These are phyloP conservation scores for Setomelanomma holmii DNA, from an alignment of 2,329 filamentous ascomycete genomes.

Conservation along the genomic window DNA sequence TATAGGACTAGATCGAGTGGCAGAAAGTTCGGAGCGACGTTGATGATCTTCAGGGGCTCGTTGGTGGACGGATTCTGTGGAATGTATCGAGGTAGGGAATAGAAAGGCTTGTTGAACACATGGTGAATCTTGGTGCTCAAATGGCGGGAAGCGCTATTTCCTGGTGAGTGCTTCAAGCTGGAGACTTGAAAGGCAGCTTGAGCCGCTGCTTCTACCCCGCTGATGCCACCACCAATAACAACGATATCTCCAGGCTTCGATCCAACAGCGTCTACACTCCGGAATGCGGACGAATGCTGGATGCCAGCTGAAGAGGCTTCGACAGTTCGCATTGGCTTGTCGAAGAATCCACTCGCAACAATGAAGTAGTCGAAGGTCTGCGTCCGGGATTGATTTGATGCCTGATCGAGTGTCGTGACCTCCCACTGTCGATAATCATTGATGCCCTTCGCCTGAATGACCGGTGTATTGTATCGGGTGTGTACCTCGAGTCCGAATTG, in stretches of 20 bases:
- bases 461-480: slow-evolving; percentile 57
- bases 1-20: slow-evolving; percentile 77
- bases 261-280: slow-evolving; percentile 26
- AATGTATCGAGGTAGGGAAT: slow-evolving; percentile 68
- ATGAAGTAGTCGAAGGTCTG: slow-evolving; percentile 72
- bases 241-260: slow-evolving; percentile 65
- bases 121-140: slow-evolving; percentile 68
- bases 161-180: slow-evolving; percentile 63
- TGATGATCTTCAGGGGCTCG: slow-evolving; percentile 26
- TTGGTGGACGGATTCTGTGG: slow-evolving; percentile 37
- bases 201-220: slow-evolving; percentile 77
- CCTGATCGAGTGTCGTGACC: slow-evolving; percentile 22
- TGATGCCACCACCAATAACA: slow-evolving; percentile 82
- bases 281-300: slow-evolving; percentile 41
- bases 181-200: slow-evolving; percentile 76
- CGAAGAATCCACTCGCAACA: slow-evolving; percentile 78
- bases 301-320: slow-evolving; percentile 16
- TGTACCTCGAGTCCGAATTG: slow-evolving; percentile 62
- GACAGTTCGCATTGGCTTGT: slow-evolving; percentile 41
- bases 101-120: slow-evolving; percentile 72
- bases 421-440: slow-evolving; percentile 28
- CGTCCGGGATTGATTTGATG: slow-evolving; percentile 13
- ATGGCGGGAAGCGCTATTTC: slow-evolving; percentile 29
- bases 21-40: slow-evolving; percentile 65
- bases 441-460: slow-evolving; percentile 34